These are phyloP conservation scores for Tephrocybe rancida DNA, from an alignment of 768 basidiomycete genomes.

Conservation along the genomic window DNA sequence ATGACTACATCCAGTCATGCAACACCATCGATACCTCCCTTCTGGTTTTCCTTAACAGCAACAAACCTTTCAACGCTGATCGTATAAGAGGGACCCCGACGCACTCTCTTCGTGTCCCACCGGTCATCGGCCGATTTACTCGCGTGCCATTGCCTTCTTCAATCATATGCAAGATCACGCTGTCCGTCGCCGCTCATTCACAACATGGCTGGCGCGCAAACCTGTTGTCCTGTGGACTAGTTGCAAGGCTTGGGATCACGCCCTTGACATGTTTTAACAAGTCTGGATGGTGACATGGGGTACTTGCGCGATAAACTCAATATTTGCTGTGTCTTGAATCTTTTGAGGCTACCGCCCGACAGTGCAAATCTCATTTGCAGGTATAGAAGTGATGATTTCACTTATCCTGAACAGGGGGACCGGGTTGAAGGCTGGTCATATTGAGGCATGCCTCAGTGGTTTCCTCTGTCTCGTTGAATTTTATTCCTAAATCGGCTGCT, in stretches of 20 bases:
- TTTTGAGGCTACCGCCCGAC: not conserved
- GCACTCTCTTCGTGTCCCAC: not conserved
- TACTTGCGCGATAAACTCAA: not conserved
- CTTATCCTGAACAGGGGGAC: not conserved
- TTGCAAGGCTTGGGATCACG: constrained; percentile 12
- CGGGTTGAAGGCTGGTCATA: not conserved
- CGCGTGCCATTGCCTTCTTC: not conserved
- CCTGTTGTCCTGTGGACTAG: constrained; percentile 8
- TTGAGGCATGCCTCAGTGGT: not conserved
- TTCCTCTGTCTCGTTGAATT: not conserved
- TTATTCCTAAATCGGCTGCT: not conserved
- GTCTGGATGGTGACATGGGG: not conserved
- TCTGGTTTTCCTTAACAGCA: not conserved
- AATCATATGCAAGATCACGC: not conserved
- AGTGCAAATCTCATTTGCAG: not conserved
- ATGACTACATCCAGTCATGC: not conserved
- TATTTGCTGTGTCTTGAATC: not conserved
- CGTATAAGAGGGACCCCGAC: not conserved
- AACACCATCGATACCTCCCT: not conserved
- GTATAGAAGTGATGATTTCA: not conserved
- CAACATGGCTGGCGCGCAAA: not conserved
- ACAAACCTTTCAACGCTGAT: not conserved
- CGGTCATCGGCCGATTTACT: not conserved
- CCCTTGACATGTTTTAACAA: constrained; percentile 4
- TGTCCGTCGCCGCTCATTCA: not conserved